These are phyloP conservation scores for Fusarium tricinctum DNA, from an alignment of 2,329 filamentous ascomycete species.

Conservation along the genomic window DNA sequence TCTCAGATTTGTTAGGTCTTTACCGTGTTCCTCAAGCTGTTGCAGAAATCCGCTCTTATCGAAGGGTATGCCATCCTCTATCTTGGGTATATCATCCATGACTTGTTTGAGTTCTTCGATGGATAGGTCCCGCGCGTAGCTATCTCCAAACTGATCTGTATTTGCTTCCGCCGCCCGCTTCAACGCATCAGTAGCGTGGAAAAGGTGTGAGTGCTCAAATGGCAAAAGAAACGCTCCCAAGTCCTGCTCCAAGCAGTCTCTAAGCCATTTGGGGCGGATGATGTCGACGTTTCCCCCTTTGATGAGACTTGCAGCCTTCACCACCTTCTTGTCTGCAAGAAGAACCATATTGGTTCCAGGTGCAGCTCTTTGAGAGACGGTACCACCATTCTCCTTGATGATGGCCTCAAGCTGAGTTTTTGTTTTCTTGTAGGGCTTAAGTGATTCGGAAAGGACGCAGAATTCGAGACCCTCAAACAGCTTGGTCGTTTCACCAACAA, in stretches of 20 bases:
- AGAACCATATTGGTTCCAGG: constrained; percentile 75
- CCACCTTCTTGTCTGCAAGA: constrained; percentile 82
- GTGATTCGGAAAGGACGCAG: constrained; percentile 84
- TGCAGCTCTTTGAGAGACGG: constrained; percentile 79
- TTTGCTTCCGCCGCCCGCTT: constrained; percentile 69
- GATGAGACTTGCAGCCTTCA: constrained; percentile 87
- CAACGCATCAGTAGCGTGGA: constrained; percentile 73
- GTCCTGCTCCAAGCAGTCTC: constrained; percentile 79
- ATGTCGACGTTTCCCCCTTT: constrained; percentile 80
- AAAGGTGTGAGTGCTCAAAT: constrained; percentile 75
- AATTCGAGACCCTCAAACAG: constrained; percentile 84
- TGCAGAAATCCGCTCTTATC: constrained; percentile 63
- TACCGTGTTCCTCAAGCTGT: constrained; percentile 69
- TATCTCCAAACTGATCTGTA: constrained; percentile 84
- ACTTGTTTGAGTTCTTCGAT: constrained; percentile 72
- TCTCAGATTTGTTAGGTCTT: constrained; percentile 63
- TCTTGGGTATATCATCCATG: constrained; percentile 65
- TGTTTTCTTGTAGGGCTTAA: constrained; percentile 76
- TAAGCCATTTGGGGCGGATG: constrained; percentile 83
- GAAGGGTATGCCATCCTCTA: constrained; percentile 59
- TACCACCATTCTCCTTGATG: constrained; percentile 86
- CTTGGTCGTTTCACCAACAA: constrained; percentile 70
- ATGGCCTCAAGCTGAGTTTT: constrained; percentile 85
- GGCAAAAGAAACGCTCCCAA: constrained; percentile 73
- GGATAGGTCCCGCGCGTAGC: constrained; percentile 79